Base-by-base conservation (phyloP, 495 filamentous ascomycete species). In the Hypomontagnella submonticulosa region DNA sequence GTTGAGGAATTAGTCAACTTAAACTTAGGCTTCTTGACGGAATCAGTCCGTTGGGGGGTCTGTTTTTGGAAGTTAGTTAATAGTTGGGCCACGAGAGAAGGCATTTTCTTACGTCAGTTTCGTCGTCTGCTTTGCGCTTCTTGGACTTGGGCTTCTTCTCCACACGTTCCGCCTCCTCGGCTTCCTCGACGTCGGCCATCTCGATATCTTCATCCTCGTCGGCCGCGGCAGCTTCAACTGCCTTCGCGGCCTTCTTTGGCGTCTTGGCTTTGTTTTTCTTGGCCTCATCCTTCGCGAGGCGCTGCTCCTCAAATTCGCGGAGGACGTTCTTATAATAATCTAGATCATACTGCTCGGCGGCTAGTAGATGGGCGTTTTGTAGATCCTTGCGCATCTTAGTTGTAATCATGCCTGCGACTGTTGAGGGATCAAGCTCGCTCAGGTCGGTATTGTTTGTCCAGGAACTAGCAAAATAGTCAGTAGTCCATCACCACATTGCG, bases 381-480 rank as follows among this genome's bases (percentile, higher is more conserved):
- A 97, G 78, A 44, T 83, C 77, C 76, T 94, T 96, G 15, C 85
- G 79, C 84, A 92, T 95, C 74, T 88, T 88, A 61, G 87, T 84
- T 60, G 87, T 82, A 16, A 87, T 80, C 55, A 88, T 73, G 23
- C 86, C 77, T 46, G 85, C 85, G 67, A 91, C 87, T 1, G 85
- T 80, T n/a, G 85, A 83, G 32, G 88, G 78, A 64, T 93, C 88
- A 18, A 96, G 81, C 8, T 91, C 87, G 33, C 84, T 84, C 7
- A 97, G 84, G 46, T 90, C 87, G 12, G 86, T 87, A 73, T 97
- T 97, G 33, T 85, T 81, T 27, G 93, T 89, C 91, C 92, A 97
- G 9, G 89, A 87, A 76, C 93, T 97, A 65, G 33, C 63, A 33
- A 57, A 4, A 42, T 43, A 10, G 51, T 74, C 58, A 75, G 68